phyloP scores from a whole-genome alignment of 306 rosid genomes.

The Sophora flavescens region DNA sequence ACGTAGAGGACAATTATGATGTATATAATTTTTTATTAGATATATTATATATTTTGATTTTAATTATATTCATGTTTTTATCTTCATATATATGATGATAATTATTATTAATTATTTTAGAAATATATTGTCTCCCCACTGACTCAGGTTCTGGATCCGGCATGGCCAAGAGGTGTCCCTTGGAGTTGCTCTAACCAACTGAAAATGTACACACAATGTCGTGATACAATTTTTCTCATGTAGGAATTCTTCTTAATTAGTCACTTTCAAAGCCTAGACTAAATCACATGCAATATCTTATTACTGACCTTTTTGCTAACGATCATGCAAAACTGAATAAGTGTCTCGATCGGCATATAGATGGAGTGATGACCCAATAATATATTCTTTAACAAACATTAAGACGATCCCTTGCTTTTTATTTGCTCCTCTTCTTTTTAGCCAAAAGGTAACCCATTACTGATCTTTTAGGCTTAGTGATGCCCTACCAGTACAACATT shows the following conservation, averaged over 20 bases:
- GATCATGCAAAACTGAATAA: neutral
- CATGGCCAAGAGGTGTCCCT: no score
- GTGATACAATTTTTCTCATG: neutral
- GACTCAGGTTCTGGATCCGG: no score
- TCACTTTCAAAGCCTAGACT: neutral
- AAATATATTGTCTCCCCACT: no score
- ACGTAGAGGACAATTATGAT: no score
- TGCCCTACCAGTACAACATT: conserved; percentile 2
- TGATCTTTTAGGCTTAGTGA: conserved; percentile 24
- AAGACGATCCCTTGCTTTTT: neutral
- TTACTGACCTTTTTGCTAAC: neutral
- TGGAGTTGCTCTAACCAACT: neutral
- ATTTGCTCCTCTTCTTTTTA: conserved; percentile 24
- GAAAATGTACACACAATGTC: neutral
- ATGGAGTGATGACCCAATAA: conserved; percentile 20
- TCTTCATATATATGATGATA: no score
- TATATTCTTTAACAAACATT: neutral
- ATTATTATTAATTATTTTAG: no score
- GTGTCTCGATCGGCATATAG: conserved; percentile 21
- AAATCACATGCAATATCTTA: neutral
- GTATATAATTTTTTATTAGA: no score
- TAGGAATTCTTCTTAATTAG: neutral
- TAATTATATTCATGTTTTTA: no score
- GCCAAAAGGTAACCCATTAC: conserved; percentile 7
- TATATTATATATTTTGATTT: no score